Evolutionary conservation across 1,139 yeast species (phyloP).

Genomic region (Candida tropicalis): DNA sequence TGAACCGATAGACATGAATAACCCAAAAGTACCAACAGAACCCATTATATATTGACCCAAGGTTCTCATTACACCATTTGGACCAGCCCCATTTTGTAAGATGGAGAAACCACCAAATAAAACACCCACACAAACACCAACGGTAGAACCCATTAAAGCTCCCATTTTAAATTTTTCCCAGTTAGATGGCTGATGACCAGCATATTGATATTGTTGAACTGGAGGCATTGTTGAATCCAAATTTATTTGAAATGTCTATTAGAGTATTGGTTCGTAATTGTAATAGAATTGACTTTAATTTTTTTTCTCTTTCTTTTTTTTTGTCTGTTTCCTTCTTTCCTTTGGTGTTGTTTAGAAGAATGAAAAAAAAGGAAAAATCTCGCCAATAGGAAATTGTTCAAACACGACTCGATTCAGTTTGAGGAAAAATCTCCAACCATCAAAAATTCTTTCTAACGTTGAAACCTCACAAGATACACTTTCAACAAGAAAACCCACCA

Average conservation of each 20-base stretch:
- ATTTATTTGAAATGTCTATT: neutral
- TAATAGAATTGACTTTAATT: neutral
- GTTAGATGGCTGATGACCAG: constrained; percentile 80
- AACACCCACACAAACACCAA: constrained; percentile 95
- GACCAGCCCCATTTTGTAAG: constrained; percentile 95
- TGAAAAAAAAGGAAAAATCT: neutral
- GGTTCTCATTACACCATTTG: constrained; percentile 95
- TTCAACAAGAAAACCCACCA: neutral
- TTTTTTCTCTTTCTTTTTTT: neutral
- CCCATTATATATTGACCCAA: constrained; percentile 96
- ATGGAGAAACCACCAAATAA: constrained; percentile 93
- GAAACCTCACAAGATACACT: constrained; percentile 6
- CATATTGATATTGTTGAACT: constrained; percentile 73
- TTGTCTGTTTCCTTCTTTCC: neutral
- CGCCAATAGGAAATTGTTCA: constrained; percentile 5
- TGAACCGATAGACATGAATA: constrained; percentile 94
- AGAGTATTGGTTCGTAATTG: neutral
- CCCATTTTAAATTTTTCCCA: constrained; percentile 99
- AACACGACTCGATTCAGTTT: constrained; percentile 1
- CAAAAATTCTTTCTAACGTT: neutral
- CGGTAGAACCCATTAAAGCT: constrained; percentile 92
- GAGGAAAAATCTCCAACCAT: constrained; percentile 1
- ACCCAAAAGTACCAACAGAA: constrained; percentile 94
- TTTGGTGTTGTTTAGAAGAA: neutral
- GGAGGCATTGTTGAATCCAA: constrained; percentile 64